Percentiles rank a stretch among this genome's conserved stretches.
Conservation (phyloP, 2,329 filamentous ascomycete genomes). For the Penicillium vulpinum region DNA sequence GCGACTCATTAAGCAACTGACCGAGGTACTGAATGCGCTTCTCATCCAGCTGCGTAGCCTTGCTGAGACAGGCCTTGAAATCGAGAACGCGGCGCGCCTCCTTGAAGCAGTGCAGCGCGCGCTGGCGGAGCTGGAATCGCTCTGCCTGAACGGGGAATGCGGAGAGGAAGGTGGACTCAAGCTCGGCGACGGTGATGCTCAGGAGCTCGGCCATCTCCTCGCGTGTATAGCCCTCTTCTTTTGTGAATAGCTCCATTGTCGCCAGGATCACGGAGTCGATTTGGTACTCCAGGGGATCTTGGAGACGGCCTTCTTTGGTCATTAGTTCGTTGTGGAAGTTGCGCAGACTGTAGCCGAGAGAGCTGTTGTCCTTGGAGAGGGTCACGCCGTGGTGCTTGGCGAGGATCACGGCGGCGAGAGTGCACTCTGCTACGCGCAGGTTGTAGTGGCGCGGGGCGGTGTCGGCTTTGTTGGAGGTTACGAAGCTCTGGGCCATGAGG, state of each 20-base stretch:
- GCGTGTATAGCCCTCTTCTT: conserved; percentile 82
- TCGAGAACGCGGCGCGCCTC: conserved; percentile 83
- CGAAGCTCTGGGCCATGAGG: conserved; percentile 90
- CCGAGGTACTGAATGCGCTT: conserved; percentile 75
- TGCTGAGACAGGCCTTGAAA: conserved; percentile 74
- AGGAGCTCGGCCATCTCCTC: conserved; percentile 77
- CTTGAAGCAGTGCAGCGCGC: conserved; percentile 85
- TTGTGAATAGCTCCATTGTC: conserved; percentile 68
- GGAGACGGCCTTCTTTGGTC: conserved; percentile 48
- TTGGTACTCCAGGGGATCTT: conserved; percentile 62
- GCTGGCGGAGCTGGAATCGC: conserved; percentile 81
- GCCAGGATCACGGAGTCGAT: conserved; percentile 71
- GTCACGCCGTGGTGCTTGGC: conserved; percentile 61
- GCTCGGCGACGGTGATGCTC: conserved; percentile 65
- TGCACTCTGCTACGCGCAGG: conserved; percentile 92
- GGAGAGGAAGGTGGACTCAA: conserved; percentile 77
- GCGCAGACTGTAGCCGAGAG: conserved; percentile 77
- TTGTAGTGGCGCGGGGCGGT: conserved; percentile 96
- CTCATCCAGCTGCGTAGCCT: conserved; percentile 56
- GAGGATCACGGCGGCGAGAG: conserved; percentile 72
- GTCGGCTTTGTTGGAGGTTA: conserved; percentile 90
- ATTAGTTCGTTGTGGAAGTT: conserved; percentile 88
- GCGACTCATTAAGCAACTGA: conserved; percentile 82
- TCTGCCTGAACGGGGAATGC: conserved; percentile 88
- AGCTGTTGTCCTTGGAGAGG: conserved; percentile 75